Conservation (phyloP, 208 protist genomes). For the Leishmania guyanensis region DNA sequence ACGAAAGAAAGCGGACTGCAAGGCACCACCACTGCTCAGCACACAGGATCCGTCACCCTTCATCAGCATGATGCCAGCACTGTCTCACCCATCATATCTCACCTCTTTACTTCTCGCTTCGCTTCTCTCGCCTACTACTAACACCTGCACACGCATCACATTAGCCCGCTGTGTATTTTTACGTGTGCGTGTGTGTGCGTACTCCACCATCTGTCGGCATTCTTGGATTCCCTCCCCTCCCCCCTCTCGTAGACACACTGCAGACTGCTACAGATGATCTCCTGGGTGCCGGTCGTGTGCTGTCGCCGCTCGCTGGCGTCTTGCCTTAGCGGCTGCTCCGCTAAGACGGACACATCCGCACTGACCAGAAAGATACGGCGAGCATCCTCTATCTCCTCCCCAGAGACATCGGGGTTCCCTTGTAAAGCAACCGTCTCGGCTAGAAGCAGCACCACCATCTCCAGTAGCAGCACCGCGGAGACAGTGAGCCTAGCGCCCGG, state of each 20-base stretch:
- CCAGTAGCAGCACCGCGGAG: neutral
- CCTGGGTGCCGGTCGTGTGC: neutral
- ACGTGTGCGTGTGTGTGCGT: neutral
- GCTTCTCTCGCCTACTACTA: neutral
- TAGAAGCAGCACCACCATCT: neutral
- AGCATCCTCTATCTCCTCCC: neutral
- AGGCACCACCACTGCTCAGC: neutral
- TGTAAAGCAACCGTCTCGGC: neutral
- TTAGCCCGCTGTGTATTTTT: neutral
- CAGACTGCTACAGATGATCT: neutral
- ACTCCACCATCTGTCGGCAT: neutral
- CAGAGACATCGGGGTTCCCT: neutral
- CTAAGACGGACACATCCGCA: neutral
- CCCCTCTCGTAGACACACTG: neutral
- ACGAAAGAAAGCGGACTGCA: neutral
- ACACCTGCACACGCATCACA: neutral
- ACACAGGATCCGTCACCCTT: neutral
- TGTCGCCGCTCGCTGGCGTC: constrained; percentile 1
- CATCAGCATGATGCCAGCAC: neutral
- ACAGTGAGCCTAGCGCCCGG: neutral
- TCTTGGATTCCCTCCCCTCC: neutral
- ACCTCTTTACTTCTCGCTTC: neutral
- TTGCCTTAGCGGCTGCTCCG: neutral
- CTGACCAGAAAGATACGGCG: neutral
- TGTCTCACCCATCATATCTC: neutral